These are phyloP conservation scores for Ceratocystis colombiana DNA, from an alignment of 2,329 filamentous ascomycete genomes.

Conservation along the genomic window DNA sequence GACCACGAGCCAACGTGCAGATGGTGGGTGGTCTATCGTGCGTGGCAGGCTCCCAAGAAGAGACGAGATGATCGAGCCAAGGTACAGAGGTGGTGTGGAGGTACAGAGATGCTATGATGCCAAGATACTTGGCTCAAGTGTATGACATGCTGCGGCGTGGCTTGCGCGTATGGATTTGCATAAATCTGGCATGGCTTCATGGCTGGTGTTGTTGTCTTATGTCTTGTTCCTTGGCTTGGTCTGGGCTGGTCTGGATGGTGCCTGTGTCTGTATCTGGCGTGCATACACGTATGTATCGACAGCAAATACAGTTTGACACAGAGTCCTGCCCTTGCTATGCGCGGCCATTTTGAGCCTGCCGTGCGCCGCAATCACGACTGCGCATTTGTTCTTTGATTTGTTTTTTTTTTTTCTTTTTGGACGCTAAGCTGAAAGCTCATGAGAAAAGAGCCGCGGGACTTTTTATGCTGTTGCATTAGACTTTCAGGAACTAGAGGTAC, in stretches of 20 bases:
- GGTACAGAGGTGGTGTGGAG: not conserved
- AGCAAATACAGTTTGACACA: too few species aligned
- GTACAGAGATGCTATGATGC: not conserved
- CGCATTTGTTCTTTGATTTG: not conserved
- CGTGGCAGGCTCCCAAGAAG: too few species aligned
- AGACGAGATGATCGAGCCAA: not conserved
- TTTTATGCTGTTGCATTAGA: conserved; percentile 13
- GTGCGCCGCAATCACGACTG: not conserved
- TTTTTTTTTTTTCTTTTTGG: not conserved
- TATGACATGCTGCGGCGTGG: not conserved
- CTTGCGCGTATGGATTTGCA: not conserved
- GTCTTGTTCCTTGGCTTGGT: too few species aligned
- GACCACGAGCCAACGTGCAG: too few species aligned
- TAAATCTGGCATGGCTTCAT: not conserved
- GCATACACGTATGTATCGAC: not conserved
- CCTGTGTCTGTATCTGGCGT: not conserved
- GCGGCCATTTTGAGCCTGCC: not conserved
- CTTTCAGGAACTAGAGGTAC: too few species aligned
- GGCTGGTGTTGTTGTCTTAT: not conserved
- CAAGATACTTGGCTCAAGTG: not conserved
- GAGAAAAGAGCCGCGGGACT: not conserved
- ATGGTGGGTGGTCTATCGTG: too few species aligned
- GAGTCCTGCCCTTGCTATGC: not conserved
- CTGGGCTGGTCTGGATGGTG: not conserved
- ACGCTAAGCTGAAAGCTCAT: not conserved